Base-by-base conservation (phyloP, 345 rosid species). In the Populus euphratica region DNA sequence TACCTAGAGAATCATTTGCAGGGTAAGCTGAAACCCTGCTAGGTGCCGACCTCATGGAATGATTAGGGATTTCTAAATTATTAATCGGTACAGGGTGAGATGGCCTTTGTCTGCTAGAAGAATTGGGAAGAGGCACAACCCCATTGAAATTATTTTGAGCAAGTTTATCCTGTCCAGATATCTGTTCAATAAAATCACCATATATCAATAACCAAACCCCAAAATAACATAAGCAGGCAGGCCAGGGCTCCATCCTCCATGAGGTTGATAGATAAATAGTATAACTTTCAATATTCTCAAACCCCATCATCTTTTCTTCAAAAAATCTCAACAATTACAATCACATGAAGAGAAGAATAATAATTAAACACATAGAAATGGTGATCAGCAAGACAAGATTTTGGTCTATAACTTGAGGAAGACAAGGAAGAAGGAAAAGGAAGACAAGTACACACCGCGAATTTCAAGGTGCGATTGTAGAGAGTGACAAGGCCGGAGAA, bases 401-500 rank as follows among this genome's bases (percentile, higher is more conserved):
- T 9, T 12, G 13, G 44, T 41, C 44, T 41, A 41, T 12, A 41
- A 1, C 44, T 41, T 12, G 44, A 41, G 44, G 13, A 10, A 10
- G 44, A 41, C 44, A 41, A 41, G 44, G 44, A 41, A 41, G 35
- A 38, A 62, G 78, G 43, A 39, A 6, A 33, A 9, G n/a, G 59
- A 16, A 2, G n/a, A 23, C 12, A 12, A 64, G 36, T 36, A 83
- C 94, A 66, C 29, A 90, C 98, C 72, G 88, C 96, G 50, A 92
- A 96, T 76, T 86, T 92, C n/a, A 96, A 80, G 29, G 92, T 88
- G 64, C 98, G 82, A 14, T 86, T 92, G 81, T 88, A 85, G 18
- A 96, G 90, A 77, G 91, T 86, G n/a, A 96, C 96, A 29, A 96
- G 91, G 78, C 98, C 98, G 12, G 97, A 85, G 87, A 93, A 96